Percentiles rank a stretch among this genome's conserved stretches.
Evolutionary conservation across 208 protist genomes (phyloP).

Genomic region (Crithidia acanthocephali): DNA sequence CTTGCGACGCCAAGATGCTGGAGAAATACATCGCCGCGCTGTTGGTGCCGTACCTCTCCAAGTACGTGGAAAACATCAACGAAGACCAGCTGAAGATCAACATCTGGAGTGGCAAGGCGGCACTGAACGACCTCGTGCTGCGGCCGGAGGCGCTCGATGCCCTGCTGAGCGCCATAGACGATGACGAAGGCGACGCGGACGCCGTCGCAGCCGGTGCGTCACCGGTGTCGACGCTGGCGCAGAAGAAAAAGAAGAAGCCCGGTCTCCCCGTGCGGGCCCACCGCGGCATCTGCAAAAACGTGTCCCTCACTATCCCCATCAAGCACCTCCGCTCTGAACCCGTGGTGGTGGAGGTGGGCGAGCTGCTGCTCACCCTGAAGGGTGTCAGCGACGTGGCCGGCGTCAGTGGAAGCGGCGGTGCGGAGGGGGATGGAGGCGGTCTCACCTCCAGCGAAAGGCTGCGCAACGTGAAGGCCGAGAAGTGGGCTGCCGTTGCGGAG

Average conservation of each 20-base stretch:
- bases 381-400: conserved; percentile 18
- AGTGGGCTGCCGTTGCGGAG: conserved; percentile 48
- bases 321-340: conserved; percentile 82
- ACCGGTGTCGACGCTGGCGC: conserved; percentile 2
- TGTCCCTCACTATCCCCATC: conserved; percentile 77
- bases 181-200: conserved; percentile 14
- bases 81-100: conserved; percentile 74
- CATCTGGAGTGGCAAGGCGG: conserved; percentile 85
- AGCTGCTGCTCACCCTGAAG: conserved; percentile 74
- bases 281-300: conserved; percentile 82
- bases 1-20: conserved; percentile 46
- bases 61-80: conserved; percentile 89
- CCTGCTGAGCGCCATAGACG: conserved; percentile 39
- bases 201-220: conserved; percentile 10
- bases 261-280: conserved; percentile 49
- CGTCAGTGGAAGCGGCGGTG: conserved; percentile 1
- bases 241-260: conserved; percentile 16
- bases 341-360: conserved; percentile 79
- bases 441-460: conserved; percentile 7
- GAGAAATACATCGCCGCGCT: conserved; percentile 85
- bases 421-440: background rate
- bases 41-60: conserved; percentile 84
- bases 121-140: conserved; percentile 78
- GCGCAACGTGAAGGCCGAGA: conserved; percentile 45
- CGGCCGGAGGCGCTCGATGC: conserved; percentile 66